These are phyloP conservation scores for Colletotrichum melonis DNA, from an alignment of 2,329 filamentous ascomycete genomes.

Conservation along the genomic window DNA sequence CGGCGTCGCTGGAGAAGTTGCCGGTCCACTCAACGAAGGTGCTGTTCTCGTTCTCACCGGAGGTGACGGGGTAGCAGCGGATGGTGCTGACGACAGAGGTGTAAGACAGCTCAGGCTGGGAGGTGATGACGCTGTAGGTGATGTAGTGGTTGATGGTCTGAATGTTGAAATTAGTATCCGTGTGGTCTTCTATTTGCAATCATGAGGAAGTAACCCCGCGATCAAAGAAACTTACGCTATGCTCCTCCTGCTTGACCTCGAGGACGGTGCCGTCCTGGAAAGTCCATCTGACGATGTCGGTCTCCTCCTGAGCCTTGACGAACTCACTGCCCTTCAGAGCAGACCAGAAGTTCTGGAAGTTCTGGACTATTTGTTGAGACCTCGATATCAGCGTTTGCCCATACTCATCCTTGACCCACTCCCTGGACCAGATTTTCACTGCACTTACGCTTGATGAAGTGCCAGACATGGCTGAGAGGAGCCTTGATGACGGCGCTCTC, in stretches of 20 bases:
- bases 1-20: conserved; percentile 77
- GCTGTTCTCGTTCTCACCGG: conserved; percentile 70
- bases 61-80: conserved; percentile 73
- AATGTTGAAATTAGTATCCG: background rate
- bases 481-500: conserved; percentile 77
- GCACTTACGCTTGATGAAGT: conserved; percentile 71
- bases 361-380: conserved; percentile 55
- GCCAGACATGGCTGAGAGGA: conserved; percentile 75
- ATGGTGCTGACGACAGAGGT: conserved; percentile 75
- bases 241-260: conserved; percentile 82
- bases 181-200: background rate
- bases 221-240: conserved; percentile 64
- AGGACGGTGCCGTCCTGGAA: conserved; percentile 77
- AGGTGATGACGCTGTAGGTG: conserved; percentile 78
- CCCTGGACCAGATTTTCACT: background rate
- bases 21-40: conserved; percentile 78
- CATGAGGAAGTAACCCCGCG: background rate
- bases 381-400: background rate
- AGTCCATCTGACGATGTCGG: conserved; percentile 75
- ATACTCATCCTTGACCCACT: background rate
- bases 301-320: conserved; percentile 73
- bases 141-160: conserved; percentile 80
- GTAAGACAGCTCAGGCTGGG: conserved; percentile 73
- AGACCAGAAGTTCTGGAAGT: conserved; percentile 76
- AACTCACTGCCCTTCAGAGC: conserved; percentile 70